Evolutionary conservation across 2,329 filamentous ascomycete genomes (phyloP), one percentile per base, ranked within the genome.

Genomic region (Aureobasidium uvarum): DNA sequence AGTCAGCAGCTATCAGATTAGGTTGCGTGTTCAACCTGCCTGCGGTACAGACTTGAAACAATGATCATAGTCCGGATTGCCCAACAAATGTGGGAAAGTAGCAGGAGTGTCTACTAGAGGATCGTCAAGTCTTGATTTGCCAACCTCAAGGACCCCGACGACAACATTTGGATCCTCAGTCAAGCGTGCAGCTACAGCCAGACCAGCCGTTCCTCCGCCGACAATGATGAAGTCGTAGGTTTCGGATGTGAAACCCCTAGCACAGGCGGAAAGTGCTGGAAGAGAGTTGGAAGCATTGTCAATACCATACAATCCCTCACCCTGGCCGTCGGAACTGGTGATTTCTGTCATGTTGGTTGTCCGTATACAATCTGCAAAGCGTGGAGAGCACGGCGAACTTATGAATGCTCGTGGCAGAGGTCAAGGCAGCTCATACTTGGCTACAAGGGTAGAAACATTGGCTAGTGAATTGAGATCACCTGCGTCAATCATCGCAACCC

Each of bases 21-120:
- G 3, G 5, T 3, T 5, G 7, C 3, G 18, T 7, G n/a, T 16
- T 5, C 0, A 14, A 48, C 33, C 68, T 23, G 20, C 67, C 66
- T 62, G 67, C 39, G 51, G 63, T 51, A 66, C 64, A 59, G 62
- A 68, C 52, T 33, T 69, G 65, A 52, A 62, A 45, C 66, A 67
- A 69, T 54, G 72, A 66, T 72, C 71, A 54, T 67, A 69, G 10
- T 69, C 64, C 3, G 66, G 63, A 50, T 72, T 62, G 16, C 68
- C 69, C 6, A 67, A 60, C n/a, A 69, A 52, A 14, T 67, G 56
- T 18, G 43, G 18, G 23, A 68, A 67, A 11, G 69, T 52, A 23
- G 67, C 71, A 16, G 72, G 71, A 8, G 68, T 71, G 50, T 69
- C 68, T 25, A 73, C 67, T n/a, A 66, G 56, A 14, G 68, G 62